Conservation (phyloP, 352 stramenopile genomes). For the Globisporangium cystogenes region DNA sequence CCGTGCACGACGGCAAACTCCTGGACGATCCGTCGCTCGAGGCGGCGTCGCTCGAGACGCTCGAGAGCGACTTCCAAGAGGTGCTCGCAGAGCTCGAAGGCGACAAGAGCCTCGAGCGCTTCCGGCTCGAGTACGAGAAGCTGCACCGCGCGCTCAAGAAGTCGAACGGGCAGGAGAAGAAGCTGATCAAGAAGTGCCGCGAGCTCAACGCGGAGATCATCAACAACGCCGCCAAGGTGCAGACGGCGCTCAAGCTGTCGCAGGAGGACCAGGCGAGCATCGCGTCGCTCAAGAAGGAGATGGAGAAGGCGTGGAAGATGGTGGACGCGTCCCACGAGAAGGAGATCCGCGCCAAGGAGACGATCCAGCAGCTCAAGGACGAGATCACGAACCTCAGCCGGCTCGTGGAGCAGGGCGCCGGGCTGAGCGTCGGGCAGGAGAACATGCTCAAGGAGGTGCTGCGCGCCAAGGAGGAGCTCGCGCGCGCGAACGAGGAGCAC, state of each 20-base stretch:
- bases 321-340: slow-evolving; percentile 94
- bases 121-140: slow-evolving; percentile 95
- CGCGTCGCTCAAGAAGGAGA: slow-evolving; percentile 93
- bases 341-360: slow-evolving; percentile 92
- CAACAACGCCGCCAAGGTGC: slow-evolving; percentile 95
- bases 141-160: slow-evolving; percentile 92
- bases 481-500: slow-evolving; percentile 83
- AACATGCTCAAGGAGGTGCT: slow-evolving; percentile 91
- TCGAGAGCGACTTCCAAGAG: slow-evolving; percentile 93
- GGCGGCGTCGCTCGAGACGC: slow-evolving; percentile 66
- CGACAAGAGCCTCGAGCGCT: slow-evolving; percentile 92
- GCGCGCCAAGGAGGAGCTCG: slow-evolving; percentile 86
- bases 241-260: slow-evolving; percentile 92
- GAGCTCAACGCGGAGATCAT: slow-evolving; percentile 95
- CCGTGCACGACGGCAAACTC: slow-evolving; percentile 32
- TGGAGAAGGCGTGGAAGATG: slow-evolving; percentile 95
- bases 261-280: slow-evolving; percentile 94
- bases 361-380: slow-evolving; percentile 93
- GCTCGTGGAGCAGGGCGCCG: slow-evolving; percentile 93
- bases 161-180: slow-evolving; percentile 93
- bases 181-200: slow-evolving; percentile 94
- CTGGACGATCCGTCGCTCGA: slow-evolving; percentile 45
- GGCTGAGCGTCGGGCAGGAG: slow-evolving; percentile 90
- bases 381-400: slow-evolving; percentile 94
- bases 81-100: slow-evolving; percentile 89